Evolutionary conservation across 2,329 filamentous ascomycete genomes (phyloP).

Genomic region (Amylocarpus encephaloides): DNA sequence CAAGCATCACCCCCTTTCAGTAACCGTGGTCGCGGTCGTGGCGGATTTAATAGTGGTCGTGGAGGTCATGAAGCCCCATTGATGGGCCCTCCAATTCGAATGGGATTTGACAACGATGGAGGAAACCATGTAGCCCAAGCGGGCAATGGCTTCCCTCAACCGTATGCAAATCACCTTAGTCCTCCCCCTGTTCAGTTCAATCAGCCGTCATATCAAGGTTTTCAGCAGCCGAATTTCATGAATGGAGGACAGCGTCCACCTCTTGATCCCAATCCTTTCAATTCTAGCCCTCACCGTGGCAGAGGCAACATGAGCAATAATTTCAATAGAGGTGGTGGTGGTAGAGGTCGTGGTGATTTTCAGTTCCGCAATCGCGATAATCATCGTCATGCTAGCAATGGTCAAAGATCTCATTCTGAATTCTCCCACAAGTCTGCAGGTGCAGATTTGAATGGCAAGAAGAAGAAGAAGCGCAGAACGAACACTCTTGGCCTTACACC

Average conservation of each 20-base stretch:
- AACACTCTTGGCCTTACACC: slow-evolving; percentile 68
- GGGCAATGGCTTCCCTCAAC: slow-evolving; percentile 38
- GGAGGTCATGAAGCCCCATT: slow-evolving; percentile 38
- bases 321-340: slow-evolving; percentile 18
- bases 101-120: slow-evolving; percentile 46
- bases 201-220: slow-evolving; percentile 33
- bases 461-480: slow-evolving; percentile 66
- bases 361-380: slow-evolving; percentile 35
- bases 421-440: slow-evolving; percentile 45
- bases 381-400: slow-evolving; percentile 25
- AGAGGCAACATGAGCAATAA: slow-evolving; percentile 35
- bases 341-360: slow-evolving; percentile 35
- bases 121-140: slow-evolving; percentile 38
- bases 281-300: slow-evolving; percentile 33
- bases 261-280: slow-evolving; percentile 32
- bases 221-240: slow-evolving; percentile 34
- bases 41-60: slow-evolving; percentile 36
- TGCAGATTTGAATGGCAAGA: slow-evolving; percentile 35
- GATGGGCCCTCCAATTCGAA: slow-evolving; percentile 50
- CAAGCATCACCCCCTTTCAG: slow-evolving; percentile 34
- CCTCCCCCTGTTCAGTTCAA: slow-evolving; percentile 26
- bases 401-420: slow-evolving; percentile 26
- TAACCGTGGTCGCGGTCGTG: slow-evolving; percentile 27
- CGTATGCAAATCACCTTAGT: slow-evolving; percentile 31
- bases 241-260: slow-evolving; percentile 30